A percentile compares a stretch with the other conserved stretches of the same genome.
phyloP scores from a whole-genome alignment of 148 eudicot genomes.

The Dianthus caryophyllus region DNA sequence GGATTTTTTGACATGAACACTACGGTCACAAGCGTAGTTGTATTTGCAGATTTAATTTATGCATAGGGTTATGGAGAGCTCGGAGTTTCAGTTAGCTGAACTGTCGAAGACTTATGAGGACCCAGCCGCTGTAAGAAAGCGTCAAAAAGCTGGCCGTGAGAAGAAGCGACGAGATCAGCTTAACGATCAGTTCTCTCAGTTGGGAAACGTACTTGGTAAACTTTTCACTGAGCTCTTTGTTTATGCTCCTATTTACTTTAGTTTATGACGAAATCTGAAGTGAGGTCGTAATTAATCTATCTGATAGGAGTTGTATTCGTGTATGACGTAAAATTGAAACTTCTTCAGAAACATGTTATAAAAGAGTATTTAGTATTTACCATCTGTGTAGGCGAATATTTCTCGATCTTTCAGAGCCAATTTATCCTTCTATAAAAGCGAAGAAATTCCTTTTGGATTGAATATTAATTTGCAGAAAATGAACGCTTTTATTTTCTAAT shows the following conservation, averaged over 20 bases:
- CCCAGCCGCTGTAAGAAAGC: constrained; percentile 40
- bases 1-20: neutral
- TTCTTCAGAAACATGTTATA: neutral
- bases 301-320: neutral
- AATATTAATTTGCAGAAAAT: too few relatives aligned
- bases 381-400: neutral
- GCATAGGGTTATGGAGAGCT: constrained; percentile 2
- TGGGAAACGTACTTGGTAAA: constrained; percentile 70
- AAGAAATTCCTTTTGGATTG: neutral
- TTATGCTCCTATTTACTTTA: neutral
- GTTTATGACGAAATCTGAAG: neutral
- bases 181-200: constrained; percentile 72
- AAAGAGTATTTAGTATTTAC: neutral
- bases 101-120: constrained; percentile 21
- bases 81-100: constrained; percentile 10
- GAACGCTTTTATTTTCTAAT: neutral
- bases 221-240: neutral
- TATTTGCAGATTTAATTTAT: constrained; percentile 13
- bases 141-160: constrained; percentile 86
- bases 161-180: constrained; percentile 81
- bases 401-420: too few relatives aligned
- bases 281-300: neutral
- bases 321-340: neutral
- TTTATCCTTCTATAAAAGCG: neutral
- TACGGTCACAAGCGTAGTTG: neutral